phyloP scores from a whole-genome alignment of 176 grass and related monocot species.

The Ananas comosus region DNA sequence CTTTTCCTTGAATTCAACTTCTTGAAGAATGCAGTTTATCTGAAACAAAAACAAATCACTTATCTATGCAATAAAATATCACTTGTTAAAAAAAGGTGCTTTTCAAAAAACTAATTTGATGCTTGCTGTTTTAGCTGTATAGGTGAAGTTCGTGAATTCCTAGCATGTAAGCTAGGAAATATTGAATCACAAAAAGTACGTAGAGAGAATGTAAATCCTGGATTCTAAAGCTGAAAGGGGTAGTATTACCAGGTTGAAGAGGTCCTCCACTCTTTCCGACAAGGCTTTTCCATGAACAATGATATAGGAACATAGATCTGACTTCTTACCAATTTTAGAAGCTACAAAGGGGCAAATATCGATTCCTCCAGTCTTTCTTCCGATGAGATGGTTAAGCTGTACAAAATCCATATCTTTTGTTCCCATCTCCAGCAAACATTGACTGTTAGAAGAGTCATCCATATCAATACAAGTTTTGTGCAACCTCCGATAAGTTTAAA shows the following conservation, averaged over 20 bases:
- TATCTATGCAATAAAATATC: conserved; percentile 8
- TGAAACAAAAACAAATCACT: conserved; percentile 29
- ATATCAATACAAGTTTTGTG: conserved; percentile 21
- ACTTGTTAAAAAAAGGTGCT: neutral
- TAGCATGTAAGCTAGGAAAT: neutral
- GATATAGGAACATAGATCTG: conserved; percentile 68
- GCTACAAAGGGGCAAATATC: conserved; percentile 94
- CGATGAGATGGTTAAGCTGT: conserved; percentile 94
- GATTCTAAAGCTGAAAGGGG: conserved; percentile 12
- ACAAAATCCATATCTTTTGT: conserved; percentile 99
- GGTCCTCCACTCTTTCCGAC: conserved; percentile 61
- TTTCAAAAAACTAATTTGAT: neutral
- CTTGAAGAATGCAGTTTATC: conserved; percentile 90
- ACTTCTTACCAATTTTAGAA: conserved; percentile 49
- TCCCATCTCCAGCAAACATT: conserved; percentile 97
- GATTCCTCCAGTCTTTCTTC: conserved; percentile 95
- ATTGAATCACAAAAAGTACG: neutral
- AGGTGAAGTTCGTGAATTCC: too few relatives aligned
- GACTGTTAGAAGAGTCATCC: conserved; percentile 40
- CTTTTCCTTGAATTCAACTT: conserved; percentile 93
- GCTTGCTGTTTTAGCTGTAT: too few relatives aligned
- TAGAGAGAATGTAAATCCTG: neutral
- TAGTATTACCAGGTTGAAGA: conserved; percentile 80
- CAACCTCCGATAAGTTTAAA: neutral
- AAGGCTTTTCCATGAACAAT: conserved; percentile 88